These are phyloP conservation scores for Citrullus mucosospermus DNA, from an alignment of 306 rosid species.

Conservation along the genomic window DNA sequence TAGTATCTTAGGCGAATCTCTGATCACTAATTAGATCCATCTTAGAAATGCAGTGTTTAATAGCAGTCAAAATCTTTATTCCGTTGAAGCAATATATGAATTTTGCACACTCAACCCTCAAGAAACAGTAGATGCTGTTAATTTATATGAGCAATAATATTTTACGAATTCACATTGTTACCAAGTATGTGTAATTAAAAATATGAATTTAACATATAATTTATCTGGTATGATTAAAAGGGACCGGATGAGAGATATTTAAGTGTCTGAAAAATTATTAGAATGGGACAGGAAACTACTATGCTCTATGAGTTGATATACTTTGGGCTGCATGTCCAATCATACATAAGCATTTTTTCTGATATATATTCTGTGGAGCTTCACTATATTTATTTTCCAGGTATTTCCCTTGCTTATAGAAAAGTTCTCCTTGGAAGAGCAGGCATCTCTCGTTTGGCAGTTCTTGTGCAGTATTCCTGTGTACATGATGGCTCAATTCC, in stretches of 20 bases:
- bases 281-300: not conserved
- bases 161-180: not conserved
- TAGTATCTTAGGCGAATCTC: not conserved
- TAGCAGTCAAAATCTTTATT: not conserved
- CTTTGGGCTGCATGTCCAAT: not conserved
- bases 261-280: not conserved
- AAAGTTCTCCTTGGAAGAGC: constrained; percentile 83
- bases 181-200: not conserved
- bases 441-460: constrained; percentile 92
- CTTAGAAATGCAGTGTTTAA: not conserved
- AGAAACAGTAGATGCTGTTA: not conserved
- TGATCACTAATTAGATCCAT: not conserved
- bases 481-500: constrained; percentile 82
- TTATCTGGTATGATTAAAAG: not conserved
- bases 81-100: not conserved
- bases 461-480: constrained; percentile 97
- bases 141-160: not conserved
- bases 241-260: not conserved
- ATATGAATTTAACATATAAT: not conserved
- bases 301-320: not conserved
- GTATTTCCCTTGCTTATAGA: constrained; percentile 88
- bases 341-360: not conserved
- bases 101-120: not conserved
- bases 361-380: not conserved
- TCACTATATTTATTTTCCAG: constrained; percentile 30